Evolutionary conservation across 345 rosid genomes (phyloP).

Genomic region (Boechera stricta): DNA sequence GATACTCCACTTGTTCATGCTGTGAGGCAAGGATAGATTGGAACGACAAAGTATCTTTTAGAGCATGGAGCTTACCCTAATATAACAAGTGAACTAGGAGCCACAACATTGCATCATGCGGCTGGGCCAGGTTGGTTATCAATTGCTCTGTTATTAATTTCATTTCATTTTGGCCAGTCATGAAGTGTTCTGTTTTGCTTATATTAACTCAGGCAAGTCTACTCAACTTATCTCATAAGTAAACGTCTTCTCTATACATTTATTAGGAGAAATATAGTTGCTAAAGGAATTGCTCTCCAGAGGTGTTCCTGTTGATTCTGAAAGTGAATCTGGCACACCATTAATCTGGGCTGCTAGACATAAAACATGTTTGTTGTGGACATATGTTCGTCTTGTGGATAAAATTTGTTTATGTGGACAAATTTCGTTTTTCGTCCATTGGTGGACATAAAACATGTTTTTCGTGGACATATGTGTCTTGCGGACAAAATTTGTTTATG

Average conservation of each 20-base stretch:
- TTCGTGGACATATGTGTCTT: no score
- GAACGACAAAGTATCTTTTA: slow-evolving; percentile 72
- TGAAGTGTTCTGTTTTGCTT: slow-evolving; percentile 17
- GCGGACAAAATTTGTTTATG: no score
- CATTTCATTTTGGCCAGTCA: not conserved
- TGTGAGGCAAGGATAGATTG: slow-evolving; percentile 86
- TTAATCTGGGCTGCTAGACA: slow-evolving; percentile 87
- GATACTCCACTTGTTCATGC: slow-evolving; percentile 96
- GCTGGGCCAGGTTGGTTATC: slow-evolving; percentile 71
- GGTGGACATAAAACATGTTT: no score
- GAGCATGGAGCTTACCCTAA: slow-evolving; percentile 77
- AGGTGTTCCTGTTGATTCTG: slow-evolving; percentile 71
- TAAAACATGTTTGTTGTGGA: no score
- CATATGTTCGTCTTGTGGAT: no score
- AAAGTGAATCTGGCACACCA: slow-evolving; percentile 92
- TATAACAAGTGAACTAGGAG: slow-evolving; percentile 81
- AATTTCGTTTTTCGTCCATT: no score
- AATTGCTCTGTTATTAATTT: not conserved
- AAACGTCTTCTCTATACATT: not conserved
- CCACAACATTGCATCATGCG: slow-evolving; percentile 88
- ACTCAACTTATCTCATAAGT: no score
- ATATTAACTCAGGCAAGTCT: not conserved
- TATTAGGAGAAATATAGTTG: slow-evolving; percentile 72
- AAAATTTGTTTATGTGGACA: no score
- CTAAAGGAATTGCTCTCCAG: slow-evolving; percentile 64